Evolutionary conservation across 768 basidiomycete genomes (phyloP).

Genomic region (Lactarius hatsudake): DNA sequence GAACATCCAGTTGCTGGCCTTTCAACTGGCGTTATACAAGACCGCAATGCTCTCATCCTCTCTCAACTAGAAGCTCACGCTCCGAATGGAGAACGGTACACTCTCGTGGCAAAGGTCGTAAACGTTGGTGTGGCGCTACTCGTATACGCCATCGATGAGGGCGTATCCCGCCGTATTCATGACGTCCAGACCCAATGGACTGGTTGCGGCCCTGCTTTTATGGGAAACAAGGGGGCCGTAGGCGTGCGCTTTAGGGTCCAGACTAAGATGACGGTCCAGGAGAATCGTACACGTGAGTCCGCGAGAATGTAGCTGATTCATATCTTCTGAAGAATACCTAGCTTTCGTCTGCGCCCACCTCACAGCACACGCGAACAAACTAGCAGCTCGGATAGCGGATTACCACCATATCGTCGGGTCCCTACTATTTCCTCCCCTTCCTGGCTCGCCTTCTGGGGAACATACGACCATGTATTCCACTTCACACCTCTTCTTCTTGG

Average conservation of each 20-base stretch:
- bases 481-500: conserved; percentile 89
- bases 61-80: conserved; percentile 70
- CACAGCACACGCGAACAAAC: conserved; percentile 70
- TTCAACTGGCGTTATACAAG: conserved; percentile 65
- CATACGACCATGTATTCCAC: conserved; percentile 74
- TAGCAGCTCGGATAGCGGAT: conserved; percentile 67
- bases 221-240: conserved; percentile 97
- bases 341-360: conserved; percentile 95
- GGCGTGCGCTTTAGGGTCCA: conserved; percentile 77
- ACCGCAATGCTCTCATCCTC: conserved; percentile 68
- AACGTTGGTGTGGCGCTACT: conserved; percentile 87
- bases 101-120: conserved; percentile 72
- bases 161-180: conserved; percentile 54
- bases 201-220: conserved; percentile 64
- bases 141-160: conserved; percentile 78
- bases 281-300: conserved; percentile 80
- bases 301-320: background rate
- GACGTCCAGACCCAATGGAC: conserved; percentile 77
- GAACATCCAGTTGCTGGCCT: conserved; percentile 65
- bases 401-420: conserved; percentile 78
- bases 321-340: conserved; percentile 34
- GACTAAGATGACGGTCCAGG: conserved; percentile 53
- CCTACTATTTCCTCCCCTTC: conserved; percentile 68
- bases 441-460: conserved; percentile 37
- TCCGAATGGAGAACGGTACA: conserved; percentile 70